Evolutionary conservation across 345 rosid genomes (phyloP), one percentile per base, ranked within the genome.

Genomic region (Turritis glabra): DNA sequence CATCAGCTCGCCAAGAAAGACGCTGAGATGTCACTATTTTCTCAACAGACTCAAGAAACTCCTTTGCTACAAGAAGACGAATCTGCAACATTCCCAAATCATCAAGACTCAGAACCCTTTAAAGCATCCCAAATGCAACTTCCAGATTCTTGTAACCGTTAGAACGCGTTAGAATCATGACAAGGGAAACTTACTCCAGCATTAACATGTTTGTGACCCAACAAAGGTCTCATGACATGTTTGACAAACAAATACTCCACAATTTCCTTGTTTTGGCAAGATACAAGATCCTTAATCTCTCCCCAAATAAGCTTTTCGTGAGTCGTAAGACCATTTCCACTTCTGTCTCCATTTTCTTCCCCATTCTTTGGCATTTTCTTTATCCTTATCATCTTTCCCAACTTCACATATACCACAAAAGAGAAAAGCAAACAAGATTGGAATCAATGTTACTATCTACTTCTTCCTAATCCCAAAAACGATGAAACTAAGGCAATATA

Each of bases 361-460:
- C 77, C 64, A 6, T 82, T 77, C 22, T 57, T 71, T 57, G 75
- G 80, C 22, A 60, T 76, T 78, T 95, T 95, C 12, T 74, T 89
- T 72, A 90, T 78, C 62, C 97, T 82, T 83, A 90, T 71, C 70
- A 92, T 91, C 74, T 95, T 95, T 58, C 97, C 97, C 54, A 77
- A 29, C 81, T 77, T 50, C 38, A 65, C 23, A 47, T 26, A 19
- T 38, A 1, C 6, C 19, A 26, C 12, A 75, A 37, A 41, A 48
- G 23, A 43, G 23, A 22, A 32, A 57, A 27, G 57, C 0, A 12
- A 27, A 52, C 46, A 43, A 13, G 13, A 50, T 9, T 50, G 15
- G 15, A 33, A 23, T 32, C 72, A 56, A 56, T 50, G 27, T 40
- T 12, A n/a, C n/a, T n/a, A 50, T 47, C 29, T 8, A 15, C 6